These are phyloP conservation scores for Aspergillus tubingensis DNA, from an alignment of 2,329 filamentous ascomycete species.

Conservation along the genomic window DNA sequence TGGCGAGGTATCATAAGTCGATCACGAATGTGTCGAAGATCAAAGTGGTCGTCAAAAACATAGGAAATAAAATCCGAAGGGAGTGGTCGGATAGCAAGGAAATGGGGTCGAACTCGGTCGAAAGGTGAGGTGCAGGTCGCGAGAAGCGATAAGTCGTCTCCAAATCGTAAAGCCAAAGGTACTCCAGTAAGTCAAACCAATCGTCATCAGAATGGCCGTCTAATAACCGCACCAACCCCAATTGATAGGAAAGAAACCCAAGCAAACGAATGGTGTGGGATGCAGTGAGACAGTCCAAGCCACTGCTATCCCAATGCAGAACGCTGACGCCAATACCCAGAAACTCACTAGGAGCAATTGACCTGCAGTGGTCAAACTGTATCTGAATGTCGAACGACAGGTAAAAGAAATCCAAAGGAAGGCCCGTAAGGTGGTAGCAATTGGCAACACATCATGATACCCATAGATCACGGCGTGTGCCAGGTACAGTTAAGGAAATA, in stretches of 20 bases:
- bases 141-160: background rate
- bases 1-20: conserved; percentile 27
- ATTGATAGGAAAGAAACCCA: background rate
- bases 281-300: conserved; percentile 3
- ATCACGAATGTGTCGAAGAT: conserved; percentile 19
- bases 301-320: conserved; percentile 8
- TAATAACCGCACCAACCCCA: conserved; percentile 9
- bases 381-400: background rate
- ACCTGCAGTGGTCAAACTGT: conserved; percentile 6
- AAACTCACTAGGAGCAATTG: background rate
- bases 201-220: conserved; percentile 13
- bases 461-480: conserved; percentile 18
- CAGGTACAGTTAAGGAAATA: background rate
- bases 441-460: conserved; percentile 10
- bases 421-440: background rate
- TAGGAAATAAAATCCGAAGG: conserved; percentile 22
- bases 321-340: conserved; percentile 4
- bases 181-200: background rate
- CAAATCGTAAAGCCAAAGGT: background rate
- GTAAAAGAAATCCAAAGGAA: background rate
- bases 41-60: conserved; percentile 23
- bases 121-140: background rate
- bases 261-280: conserved; percentile 22
- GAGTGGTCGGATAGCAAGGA: conserved; percentile 17
- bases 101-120: conserved; percentile 1